A percentile compares a stretch with the other conserved stretches of the same genome.
These are phyloP conservation scores for Irpex rosettiformis DNA, from an alignment of 1,284 basidiomycete genomes.

Conservation along the genomic window DNA sequence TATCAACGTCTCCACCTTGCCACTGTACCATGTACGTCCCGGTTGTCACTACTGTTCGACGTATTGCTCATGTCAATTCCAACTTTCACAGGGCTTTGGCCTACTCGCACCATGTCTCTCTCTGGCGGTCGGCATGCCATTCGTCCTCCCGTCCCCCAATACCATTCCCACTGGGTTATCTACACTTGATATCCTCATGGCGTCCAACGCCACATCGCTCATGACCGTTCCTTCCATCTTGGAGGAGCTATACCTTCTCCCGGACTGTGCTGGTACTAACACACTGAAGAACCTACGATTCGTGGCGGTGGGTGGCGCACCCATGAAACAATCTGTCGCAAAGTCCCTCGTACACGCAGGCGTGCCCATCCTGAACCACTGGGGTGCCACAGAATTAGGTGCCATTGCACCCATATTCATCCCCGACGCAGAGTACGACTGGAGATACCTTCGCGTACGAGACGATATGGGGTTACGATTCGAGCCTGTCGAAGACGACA, in stretches of 20 bases:
- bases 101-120: constrained; percentile 32
- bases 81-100: constrained; percentile 28
- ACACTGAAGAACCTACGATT: constrained; percentile 29
- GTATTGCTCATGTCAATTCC: background rate
- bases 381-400: constrained; percentile 36
- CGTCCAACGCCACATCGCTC: constrained; percentile 28
- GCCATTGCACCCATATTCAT: constrained; percentile 33
- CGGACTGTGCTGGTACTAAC: constrained; percentile 23
- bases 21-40: constrained; percentile 29
- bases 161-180: constrained; percentile 33
- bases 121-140: constrained; percentile 33
- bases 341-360: constrained; percentile 27
- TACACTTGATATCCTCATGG: constrained; percentile 24
- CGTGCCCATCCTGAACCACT: constrained; percentile 36
- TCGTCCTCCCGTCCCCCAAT: constrained; percentile 30
- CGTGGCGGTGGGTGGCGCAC: constrained; percentile 35
- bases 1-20: constrained; percentile 34
- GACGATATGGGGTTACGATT: constrained; percentile 27
- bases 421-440: constrained; percentile 30
- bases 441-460: constrained; percentile 34
- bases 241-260: constrained; percentile 31
- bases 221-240: constrained; percentile 37
- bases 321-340: constrained; percentile 34
- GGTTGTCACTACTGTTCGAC: background rate
- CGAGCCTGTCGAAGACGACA: constrained; percentile 22